Evolutionary conservation across 768 basidiomycete genomes (phyloP), one percentile per base, ranked within the genome.

Genomic region (Neoboletus magnificus): DNA sequence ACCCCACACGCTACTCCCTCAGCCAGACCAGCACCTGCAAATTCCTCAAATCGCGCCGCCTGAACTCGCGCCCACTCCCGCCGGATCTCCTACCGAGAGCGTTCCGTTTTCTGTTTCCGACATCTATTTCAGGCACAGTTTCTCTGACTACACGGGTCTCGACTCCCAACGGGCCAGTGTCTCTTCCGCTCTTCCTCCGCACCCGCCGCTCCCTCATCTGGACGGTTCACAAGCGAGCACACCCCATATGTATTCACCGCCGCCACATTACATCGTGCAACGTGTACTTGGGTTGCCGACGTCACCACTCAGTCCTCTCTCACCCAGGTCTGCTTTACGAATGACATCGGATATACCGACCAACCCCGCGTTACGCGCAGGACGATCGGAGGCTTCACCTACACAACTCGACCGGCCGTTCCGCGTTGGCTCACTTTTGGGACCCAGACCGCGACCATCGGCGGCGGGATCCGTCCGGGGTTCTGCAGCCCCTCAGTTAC

Each of bases 101-200:
- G 71, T 83, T 36, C 80, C 82, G 1, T 73, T 81, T 54, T 80
- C 82, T 16, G 76, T 81, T n/a, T 79, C 80, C 16, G 82, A 83
- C 12, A 70, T 82, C 32, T 72, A 79, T 47, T 82, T 81, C 66
- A 72, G 78, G 36, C 74, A 78, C 42, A 80, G 70, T 39, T 62
- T 52, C 50, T 71, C 70, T 8, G 72, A 73, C 33, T 72, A 63
- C 47, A 50, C 57, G n/a, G 62, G 36, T 43, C 39, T 67, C 11
- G 71, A 71, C 46, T 71, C 70, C 16, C 74, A 70, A 20, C 67
- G 71, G 29, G 67, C 61, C 0, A 75, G 73, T 16, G 67, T 60
- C 12, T 59, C 62, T n/a, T 71, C 74, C 39, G 70, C 60, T 44
- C 72, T 79, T 18, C 76, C 75, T n/a, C 72, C 76, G 3, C 79